Base-by-base conservation (phyloP, 1,139 yeast species). In the Diutina rugosa region DNA sequence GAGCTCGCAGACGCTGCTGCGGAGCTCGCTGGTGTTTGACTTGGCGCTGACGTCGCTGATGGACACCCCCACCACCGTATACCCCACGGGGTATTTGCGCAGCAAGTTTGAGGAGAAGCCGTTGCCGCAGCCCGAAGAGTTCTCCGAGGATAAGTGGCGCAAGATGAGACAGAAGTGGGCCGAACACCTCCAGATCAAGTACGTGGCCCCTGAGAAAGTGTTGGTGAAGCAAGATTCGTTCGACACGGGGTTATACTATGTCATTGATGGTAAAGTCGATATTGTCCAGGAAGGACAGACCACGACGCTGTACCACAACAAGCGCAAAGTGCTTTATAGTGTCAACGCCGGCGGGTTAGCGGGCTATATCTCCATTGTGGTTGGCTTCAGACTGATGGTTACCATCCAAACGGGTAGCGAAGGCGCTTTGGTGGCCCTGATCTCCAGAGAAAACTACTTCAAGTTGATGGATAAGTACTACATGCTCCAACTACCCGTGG, bases 341-440 rank as follows among this genome's bases (percentile, higher is more conserved):
- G 85, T 90, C 1, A 72, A 77, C 41, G 75, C 86, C 3, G 98
- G 98, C 5, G 95, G 95, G 1, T 69, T 93, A 21, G 95, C 95
- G 0, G 98, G 99, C 0, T 91, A 89, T 64, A 69, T 91, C 56
- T 89, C 96, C 2, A 80, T 95, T 0, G 72, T 90, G 18, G 79
- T 90, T 14, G 95, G 97, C 0, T 83, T 86, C 61, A 81, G 85
- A 59, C 88, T 97, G 0, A 81, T 90, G 63, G 91, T 85, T 1
- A 80, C 84, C 30, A 79, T 91, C 4, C 78, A 72, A 55, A 67
- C 77, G 0, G 71, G 73, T 30, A 82, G 81, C 54, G 76, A 61
- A 14, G 78, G 78, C 0, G 75, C 80, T 0, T 81, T 86, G 63
- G 85, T 87, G 12, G 98, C 95, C 0, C 83, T 84, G 62, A 68